A percentile compares a stretch with the other conserved stretches of the same genome.
phyloP scores from a whole-genome alignment of 495 filamentous ascomycete genomes.

The Viridothelium virens region DNA sequence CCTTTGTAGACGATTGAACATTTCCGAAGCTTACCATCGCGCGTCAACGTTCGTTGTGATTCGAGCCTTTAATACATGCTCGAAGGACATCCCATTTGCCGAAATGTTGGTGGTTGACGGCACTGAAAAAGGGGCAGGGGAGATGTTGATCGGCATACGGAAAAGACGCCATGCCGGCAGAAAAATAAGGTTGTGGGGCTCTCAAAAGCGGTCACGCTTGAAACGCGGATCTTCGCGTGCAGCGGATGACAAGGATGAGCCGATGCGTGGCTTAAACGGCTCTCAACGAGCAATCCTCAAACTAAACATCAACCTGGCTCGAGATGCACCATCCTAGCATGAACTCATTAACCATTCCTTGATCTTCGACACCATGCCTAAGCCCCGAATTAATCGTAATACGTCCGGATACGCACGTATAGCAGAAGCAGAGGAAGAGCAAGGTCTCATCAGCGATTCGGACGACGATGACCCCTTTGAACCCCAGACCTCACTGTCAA shows the following conservation, averaged over 20 bases:
- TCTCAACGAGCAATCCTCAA: background rate
- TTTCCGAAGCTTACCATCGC: background rate
- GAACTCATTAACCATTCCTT: background rate
- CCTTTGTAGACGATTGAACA: too few relatives aligned
- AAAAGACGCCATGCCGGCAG: background rate
- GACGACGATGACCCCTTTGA: constrained; percentile 31
- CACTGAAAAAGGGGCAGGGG: background rate
- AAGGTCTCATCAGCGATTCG: constrained; percentile 60
- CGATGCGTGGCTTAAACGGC: background rate
- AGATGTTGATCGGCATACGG: background rate
- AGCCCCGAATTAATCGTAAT: constrained; percentile 4
- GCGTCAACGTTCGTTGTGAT: background rate
- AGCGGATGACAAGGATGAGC: constrained; percentile 2
- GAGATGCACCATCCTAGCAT: too few relatives aligned
- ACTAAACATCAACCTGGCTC: background rate
- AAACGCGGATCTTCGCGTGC: constrained; percentile 7
- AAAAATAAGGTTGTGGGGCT: constrained; percentile 10
- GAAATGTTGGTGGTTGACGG: constrained; percentile 1
- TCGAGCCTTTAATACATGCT: background rate
- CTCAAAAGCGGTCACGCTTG: background rate
- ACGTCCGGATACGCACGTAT: constrained; percentile 89
- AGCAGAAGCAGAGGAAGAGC: constrained; percentile 77
- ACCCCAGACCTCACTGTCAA: constrained; percentile 50
- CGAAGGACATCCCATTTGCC: background rate
- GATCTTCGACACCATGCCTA: background rate